These are phyloP conservation scores for Lepraria neglecta DNA, from an alignment of 495 filamentous ascomycete species.

Conservation along the genomic window DNA sequence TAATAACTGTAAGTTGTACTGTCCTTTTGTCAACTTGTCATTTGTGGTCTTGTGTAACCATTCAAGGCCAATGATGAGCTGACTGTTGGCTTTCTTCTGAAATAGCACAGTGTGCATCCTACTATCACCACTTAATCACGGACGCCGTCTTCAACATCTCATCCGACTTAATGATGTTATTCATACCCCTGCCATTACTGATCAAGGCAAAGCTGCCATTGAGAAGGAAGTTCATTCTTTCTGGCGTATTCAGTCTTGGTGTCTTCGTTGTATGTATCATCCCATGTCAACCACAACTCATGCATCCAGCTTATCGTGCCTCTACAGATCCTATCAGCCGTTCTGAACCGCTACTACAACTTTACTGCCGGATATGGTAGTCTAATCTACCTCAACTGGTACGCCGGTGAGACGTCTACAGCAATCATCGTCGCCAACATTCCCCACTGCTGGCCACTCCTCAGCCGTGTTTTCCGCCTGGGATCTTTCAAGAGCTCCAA, in stretches of 20 bases:
- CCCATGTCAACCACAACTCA: neutral
- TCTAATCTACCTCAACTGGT: conserved; percentile 58
- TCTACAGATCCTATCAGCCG: conserved; percentile 49
- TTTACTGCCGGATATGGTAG: conserved; percentile 50
- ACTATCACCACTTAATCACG: conserved; percentile 52
- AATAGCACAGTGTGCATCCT: conserved; percentile 31
- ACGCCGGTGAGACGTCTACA: conserved; percentile 57
- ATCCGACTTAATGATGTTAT: conserved; percentile 57
- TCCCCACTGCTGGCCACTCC: conserved; percentile 55
- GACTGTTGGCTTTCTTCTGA: neutral
- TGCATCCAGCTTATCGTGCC: neutral
- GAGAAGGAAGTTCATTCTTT: conserved; percentile 45
- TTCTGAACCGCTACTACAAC: conserved; percentile 62
- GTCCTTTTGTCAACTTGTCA: neutral
- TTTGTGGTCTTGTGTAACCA: neutral
- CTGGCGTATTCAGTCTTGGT: conserved; percentile 47
- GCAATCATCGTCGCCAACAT: conserved; percentile 60
- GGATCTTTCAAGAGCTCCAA: conserved; percentile 36
- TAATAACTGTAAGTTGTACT: conserved; percentile 29
- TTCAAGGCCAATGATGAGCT: neutral
- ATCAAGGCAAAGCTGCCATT: conserved; percentile 47
- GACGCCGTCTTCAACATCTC: conserved; percentile 62
- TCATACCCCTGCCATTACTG: conserved; percentile 54
- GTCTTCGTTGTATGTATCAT: conserved; percentile 46
- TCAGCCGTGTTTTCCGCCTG: conserved; percentile 49